A percentile compares a stretch with the other conserved stretches of the same genome.
Conservation (phyloP, 2,329 filamentous ascomycete species). For the Fusarium aywerte region DNA sequence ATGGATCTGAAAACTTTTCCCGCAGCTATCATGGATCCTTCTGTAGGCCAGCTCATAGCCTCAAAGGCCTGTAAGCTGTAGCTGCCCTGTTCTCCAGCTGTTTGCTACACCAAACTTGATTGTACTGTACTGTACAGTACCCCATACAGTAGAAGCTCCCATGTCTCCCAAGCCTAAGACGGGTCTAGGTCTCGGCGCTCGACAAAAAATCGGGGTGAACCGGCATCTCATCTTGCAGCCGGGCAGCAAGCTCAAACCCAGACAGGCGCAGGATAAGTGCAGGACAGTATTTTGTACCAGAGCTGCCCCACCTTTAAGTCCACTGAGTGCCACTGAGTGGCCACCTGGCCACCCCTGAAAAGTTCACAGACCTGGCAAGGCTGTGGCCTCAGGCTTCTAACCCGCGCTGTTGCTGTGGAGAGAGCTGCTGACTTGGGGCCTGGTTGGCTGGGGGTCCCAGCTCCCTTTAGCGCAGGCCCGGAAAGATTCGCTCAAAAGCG, state of each 20-base stretch:
- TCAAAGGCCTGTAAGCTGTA: neutral
- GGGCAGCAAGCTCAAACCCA: constrained; percentile 33
- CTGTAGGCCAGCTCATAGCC: constrained; percentile 25
- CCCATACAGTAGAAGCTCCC: constrained; percentile 35
- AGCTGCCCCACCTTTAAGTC: constrained; percentile 27
- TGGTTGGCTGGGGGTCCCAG: constrained; percentile 45
- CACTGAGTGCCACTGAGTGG: constrained; percentile 37
- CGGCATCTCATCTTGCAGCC: constrained; percentile 49
- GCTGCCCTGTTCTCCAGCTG: neutral
- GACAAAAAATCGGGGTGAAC: constrained; percentile 52
- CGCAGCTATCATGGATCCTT: constrained; percentile 23
- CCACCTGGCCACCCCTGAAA: constrained; percentile 41
- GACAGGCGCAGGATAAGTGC: constrained; percentile 13
- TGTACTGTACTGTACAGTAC: constrained; percentile 25
- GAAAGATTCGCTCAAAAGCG: constrained; percentile 67
- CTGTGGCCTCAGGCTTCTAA: constrained; percentile 51
- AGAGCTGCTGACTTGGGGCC: constrained; percentile 33
- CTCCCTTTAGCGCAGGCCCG: constrained; percentile 54
- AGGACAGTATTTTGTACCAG: constrained; percentile 35
- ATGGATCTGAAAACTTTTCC: constrained; percentile 23
- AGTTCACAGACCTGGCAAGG: constrained; percentile 32
- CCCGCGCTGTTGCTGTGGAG: constrained; percentile 50
- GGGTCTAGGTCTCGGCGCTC: constrained; percentile 48
- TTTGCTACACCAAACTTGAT: neutral
- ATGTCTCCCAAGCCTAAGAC: constrained; percentile 33